Conservation (phyloP, 768 basidiomycete genomes). For the Megacollybia marginata region DNA sequence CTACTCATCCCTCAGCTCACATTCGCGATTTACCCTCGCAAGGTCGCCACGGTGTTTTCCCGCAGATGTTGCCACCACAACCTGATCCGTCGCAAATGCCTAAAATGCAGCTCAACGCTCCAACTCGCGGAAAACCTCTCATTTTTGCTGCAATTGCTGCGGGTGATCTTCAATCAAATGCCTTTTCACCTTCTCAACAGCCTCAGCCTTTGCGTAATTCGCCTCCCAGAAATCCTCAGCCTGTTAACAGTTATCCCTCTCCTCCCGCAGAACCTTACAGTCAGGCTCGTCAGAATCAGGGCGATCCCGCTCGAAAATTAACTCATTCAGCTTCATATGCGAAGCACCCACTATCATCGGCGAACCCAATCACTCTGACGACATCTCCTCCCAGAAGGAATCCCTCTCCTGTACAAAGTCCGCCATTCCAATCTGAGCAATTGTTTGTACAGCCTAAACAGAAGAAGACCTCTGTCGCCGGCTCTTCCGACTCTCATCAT, state of each 20-base stretch:
- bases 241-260: background rate
- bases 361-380: background rate
- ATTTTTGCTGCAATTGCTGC: constrained; percentile 56
- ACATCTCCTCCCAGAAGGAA: background rate
- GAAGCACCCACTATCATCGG: background rate
- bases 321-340: background rate
- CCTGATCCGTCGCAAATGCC: too few species aligned
- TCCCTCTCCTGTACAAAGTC: background rate
- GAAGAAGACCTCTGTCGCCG: background rate
- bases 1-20: background rate
- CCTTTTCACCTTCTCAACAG: background rate
- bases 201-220: constrained; percentile 17
- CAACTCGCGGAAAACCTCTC: constrained; percentile 42
- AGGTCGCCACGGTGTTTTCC: background rate
- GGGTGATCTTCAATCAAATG: constrained; percentile 13
- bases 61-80: background rate
- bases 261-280: background rate
- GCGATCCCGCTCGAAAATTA: background rate
- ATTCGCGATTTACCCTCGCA: background rate
- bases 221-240: background rate
- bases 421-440: background rate
- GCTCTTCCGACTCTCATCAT: background rate
- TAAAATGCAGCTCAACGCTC: constrained; percentile 9
- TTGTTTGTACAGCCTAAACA: background rate
- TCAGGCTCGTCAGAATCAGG: background rate